Evolutionary conservation across 345 rosid genomes (phyloP), one percentile per base, ranked within the genome.

Genomic region (Carallia pectinifolia): DNA sequence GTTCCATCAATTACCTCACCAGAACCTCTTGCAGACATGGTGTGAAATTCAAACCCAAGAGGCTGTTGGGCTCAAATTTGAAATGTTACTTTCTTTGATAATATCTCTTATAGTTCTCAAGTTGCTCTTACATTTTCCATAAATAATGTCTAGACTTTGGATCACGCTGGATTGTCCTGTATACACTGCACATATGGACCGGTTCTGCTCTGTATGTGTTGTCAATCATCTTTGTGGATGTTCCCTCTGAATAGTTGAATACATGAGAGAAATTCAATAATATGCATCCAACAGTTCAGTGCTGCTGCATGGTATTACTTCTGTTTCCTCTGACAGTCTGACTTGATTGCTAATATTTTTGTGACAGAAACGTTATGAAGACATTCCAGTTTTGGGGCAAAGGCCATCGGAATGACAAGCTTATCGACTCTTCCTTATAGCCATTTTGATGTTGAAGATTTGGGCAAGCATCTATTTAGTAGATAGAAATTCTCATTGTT

Each of bases 371-470:
- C 90, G 97, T 31, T 92, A 88, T 4, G 90, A 92, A 79, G 96
- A 92, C 73, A 92, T 92, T 53, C 76, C 97, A 50, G 89, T 88
- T 81, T 77, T 92, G 84, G 97, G 97, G 65, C 97, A 92, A 80
- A 88, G 96, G 83, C 96, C 82, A 53, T 40, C 90, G 34, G 97
- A 91, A 77, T 89, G 86, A 79, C 75, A 76, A 74, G 74, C 19
- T 18, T 56, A 29, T n/a, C n/a, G 39, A 36, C 58, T 23, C 68
- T 64, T 4, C 13, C 33, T 36, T 19, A 7, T 30, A 4, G 56
- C 65, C 33, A 54, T 64, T 67, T 71, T 67, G 63, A 65, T 31
- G 18, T 66, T n/a, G 65, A 54, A 36, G 33, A 71, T 38, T 55
- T 63, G 50, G 56, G 50, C 12, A 58, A 65, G 23, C 56, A 53